These are phyloP conservation scores for Penicillium sclerotiorum DNA, from an alignment of 2,329 filamentous ascomycete species.

Conservation along the genomic window DNA sequence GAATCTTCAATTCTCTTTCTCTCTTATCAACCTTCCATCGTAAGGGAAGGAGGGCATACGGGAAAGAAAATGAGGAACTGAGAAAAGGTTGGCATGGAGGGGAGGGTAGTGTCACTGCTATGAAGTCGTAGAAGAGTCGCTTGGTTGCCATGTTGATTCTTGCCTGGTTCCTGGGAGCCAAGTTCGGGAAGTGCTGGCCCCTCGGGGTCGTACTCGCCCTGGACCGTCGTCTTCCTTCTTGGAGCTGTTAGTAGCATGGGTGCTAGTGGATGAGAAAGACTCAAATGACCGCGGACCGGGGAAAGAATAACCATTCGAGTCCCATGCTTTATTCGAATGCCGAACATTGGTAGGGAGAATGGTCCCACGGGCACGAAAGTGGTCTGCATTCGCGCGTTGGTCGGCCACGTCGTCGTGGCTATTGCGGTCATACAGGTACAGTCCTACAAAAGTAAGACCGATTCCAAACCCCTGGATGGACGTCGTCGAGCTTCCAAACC, in stretches of 20 bases:
- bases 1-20: no score
- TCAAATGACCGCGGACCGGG: slow-evolving; percentile 28
- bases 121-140: slow-evolving; percentile 42
- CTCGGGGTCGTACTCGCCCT: slow-evolving; percentile 44
- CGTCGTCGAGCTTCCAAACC: slow-evolving; percentile 92
- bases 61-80: slow-evolving; percentile 4
- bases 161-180: slow-evolving; percentile 82
- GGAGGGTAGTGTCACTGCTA: slow-evolving; percentile 7
- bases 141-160: slow-evolving; percentile 76
- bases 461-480: slow-evolving; percentile 82
- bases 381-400: slow-evolving; percentile 66
- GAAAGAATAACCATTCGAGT: slow-evolving; percentile 41
- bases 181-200: slow-evolving; percentile 41
- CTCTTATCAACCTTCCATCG: background rate
- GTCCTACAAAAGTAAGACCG: slow-evolving; percentile 80
- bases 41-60: background rate
- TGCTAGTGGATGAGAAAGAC: slow-evolving; percentile 20
- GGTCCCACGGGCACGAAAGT: slow-evolving; percentile 64
- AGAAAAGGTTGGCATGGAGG: background rate
- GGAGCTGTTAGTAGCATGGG: slow-evolving; percentile 24
- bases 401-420: slow-evolving; percentile 87
- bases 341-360: slow-evolving; percentile 66
- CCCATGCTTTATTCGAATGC: slow-evolving; percentile 39
- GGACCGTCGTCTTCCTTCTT: slow-evolving; percentile 52
- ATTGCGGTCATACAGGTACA: slow-evolving; percentile 95